Conservation (phyloP, 805 yeast species). For the Sungouiozyma ichnusensis region DNA sequence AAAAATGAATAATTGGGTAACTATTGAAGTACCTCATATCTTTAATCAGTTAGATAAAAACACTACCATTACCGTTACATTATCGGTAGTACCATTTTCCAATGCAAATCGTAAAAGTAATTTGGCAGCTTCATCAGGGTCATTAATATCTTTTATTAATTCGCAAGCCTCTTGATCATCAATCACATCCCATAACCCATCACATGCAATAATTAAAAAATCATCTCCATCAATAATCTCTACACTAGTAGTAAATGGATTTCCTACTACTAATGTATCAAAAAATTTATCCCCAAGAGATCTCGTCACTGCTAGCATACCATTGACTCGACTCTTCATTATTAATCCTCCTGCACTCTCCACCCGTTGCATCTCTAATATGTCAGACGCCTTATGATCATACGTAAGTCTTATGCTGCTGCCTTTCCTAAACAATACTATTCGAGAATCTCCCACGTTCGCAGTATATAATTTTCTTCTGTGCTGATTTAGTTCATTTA, state of each 20-base stretch:
- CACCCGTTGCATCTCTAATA: constrained; percentile 64
- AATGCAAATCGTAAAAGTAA: constrained; percentile 64
- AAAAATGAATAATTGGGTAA: too few relatives aligned
- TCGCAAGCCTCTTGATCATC: constrained; percentile 78
- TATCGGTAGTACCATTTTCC: constrained; percentile 74
- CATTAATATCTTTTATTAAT: constrained; percentile 41
- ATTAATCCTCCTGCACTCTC: constrained; percentile 75
- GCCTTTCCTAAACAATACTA: constrained; percentile 68
- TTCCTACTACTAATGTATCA: constrained; percentile 79
- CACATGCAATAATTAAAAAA: constrained; percentile 85
- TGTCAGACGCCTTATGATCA: constrained; percentile 88
- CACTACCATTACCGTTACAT: constrained; percentile 88
- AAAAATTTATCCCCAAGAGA: constrained; percentile 90
- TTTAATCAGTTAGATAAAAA: constrained; percentile 9
- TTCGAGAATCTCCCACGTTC: constrained; percentile 88
- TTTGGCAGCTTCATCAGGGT: constrained; percentile 59
- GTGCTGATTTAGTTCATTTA: constrained; percentile 32
- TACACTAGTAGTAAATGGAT: constrained; percentile 86
- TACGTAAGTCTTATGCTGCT: constrained; percentile 71
- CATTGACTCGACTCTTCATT: constrained; percentile 86
- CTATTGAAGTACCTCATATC: not conserved
- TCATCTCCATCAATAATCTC: constrained; percentile 56
- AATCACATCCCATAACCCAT: constrained; percentile 94
- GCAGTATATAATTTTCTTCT: constrained; percentile 81
- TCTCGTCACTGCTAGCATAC: constrained; percentile 88